A percentile compares a stretch with the other conserved stretches of the same genome.
These are phyloP conservation scores for Candida krabiensis DNA, from an alignment of 805 yeast species.

Conservation along the genomic window DNA sequence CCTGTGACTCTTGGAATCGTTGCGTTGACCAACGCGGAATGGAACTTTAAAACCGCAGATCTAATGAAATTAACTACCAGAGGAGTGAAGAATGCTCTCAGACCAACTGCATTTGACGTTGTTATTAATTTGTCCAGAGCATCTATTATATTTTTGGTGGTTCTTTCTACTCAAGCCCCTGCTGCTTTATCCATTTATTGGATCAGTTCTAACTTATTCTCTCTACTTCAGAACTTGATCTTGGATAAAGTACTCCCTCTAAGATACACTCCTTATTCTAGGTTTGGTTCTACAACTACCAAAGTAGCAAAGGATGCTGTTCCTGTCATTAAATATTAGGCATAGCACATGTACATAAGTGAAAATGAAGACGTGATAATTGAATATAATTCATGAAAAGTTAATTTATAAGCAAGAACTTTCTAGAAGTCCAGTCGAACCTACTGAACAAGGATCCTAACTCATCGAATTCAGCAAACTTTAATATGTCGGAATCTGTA, in stretches of 20 bases:
- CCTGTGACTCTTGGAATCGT: slow-evolving; percentile 73
- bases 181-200: slow-evolving; percentile 81
- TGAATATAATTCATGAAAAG: not conserved
- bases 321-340: slow-evolving; percentile 16
- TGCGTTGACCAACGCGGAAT: slow-evolving; percentile 77
- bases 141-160: slow-evolving; percentile 78
- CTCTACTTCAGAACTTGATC: slow-evolving; percentile 71
- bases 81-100: slow-evolving; percentile 41
- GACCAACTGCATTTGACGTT: slow-evolving; percentile 63
- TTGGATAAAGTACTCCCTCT: slow-evolving; percentile 69
- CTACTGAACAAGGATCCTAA: slow-evolving; percentile 15
- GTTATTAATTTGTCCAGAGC: slow-evolving; percentile 70
- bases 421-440: slow-evolving; percentile 8
- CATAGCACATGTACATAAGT: slow-evolving; percentile 1
- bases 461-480: slow-evolving; percentile 16
- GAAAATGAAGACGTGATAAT: not conserved
- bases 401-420: too few species aligned
- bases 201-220: slow-evolving; percentile 81
- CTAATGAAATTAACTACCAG: slow-evolving; percentile 42
- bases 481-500: slow-evolving; percentile 2
- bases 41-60: slow-evolving; percentile 68
- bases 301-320: slow-evolving; percentile 13
- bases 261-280: slow-evolving; percentile 43
- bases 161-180: slow-evolving; percentile 84
- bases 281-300: slow-evolving; percentile 15